Evolutionary conservation across 176 grass and related monocot genomes (phyloP), one percentile per base, ranked within the genome.

Genomic region (Cocos nucifera): DNA sequence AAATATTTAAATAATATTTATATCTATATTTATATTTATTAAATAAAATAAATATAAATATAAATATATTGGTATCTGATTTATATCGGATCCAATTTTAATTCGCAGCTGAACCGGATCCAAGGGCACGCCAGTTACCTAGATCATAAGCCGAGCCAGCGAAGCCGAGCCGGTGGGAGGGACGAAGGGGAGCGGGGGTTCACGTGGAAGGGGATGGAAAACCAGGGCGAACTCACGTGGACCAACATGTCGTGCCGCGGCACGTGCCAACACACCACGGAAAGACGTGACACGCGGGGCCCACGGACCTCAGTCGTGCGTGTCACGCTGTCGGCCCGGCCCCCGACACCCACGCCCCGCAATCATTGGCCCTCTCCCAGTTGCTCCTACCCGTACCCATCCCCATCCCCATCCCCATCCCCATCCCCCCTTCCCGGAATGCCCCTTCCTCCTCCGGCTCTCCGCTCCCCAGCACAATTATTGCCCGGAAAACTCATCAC

Each of bases 121-220:
- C 10, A 12, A 44, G 35, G 35, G 35, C 35, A 9, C 35, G 35
- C 35, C 9, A 12, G 10, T 44, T 14, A 44, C 35, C 35, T 12
- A 44, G 35, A 53, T 25, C 14, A 19, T 44, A 44, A 44, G 35
- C 35, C 35, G 35, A 44, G 35, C 35, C 35, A 27, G 26, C 0
- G 26, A 4, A n/a, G n/a, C n/a, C n/a, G 26, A 27, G 26, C 2
- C 2, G 25, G 25, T 0, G 20, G 68, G 10, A 2, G 21, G 68
- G 17, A 8, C 57, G 53, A 9, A 4, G 44, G 12, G 44, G 3
- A 58, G 56, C 50, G 69, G 68, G 39, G 69, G 9, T 71, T 52
- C 56, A 71, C 69, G 69, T 71, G 69, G 68, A 57, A 48, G 25
- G 25, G 9, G n/a, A 24, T 30, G 39, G 48, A 28, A 58, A 28